A percentile compares a stretch with the other conserved stretches of the same genome.
phyloP scores from a whole-genome alignment of 495 filamentous ascomycete species.

The Hypoxylon fuscum region DNA sequence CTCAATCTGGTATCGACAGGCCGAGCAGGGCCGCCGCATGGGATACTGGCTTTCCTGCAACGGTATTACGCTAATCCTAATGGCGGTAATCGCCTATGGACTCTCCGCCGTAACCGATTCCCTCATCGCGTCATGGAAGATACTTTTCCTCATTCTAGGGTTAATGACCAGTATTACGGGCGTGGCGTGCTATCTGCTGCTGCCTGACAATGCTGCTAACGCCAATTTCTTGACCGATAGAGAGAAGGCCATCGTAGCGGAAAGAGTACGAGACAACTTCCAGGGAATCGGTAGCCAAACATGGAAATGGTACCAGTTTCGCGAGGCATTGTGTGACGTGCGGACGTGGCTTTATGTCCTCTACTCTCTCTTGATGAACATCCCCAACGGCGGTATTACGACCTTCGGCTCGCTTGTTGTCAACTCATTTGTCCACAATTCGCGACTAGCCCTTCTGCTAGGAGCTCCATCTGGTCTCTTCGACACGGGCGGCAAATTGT shows the following conservation, averaged over 20 bases:
- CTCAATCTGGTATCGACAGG: slow-evolving; percentile 68
- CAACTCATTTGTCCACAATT: neutral
- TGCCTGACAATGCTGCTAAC: slow-evolving; percentile 26
- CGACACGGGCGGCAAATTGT: neutral
- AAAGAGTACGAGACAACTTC: slow-evolving; percentile 9
- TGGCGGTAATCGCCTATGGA: neutral
- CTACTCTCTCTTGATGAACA: slow-evolving; percentile 49
- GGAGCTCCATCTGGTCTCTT: neutral
- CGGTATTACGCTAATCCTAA: neutral
- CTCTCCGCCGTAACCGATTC: slow-evolving; percentile 1
- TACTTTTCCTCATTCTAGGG: slow-evolving; percentile 50
- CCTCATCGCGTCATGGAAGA: slow-evolving; percentile 9
- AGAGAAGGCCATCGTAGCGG: slow-evolving; percentile 7
- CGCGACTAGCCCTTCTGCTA: neutral
- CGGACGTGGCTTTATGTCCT: slow-evolving; percentile 49
- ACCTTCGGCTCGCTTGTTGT: slow-evolving; percentile 52
- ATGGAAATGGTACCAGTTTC: slow-evolving; percentile 48
- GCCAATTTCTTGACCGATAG: slow-evolving; percentile 2
- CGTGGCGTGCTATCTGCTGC: slow-evolving; percentile 35
- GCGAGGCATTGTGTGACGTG: slow-evolving; percentile 50
- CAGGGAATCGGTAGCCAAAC: slow-evolving; percentile 16
- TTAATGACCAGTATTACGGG: slow-evolving; percentile 50
- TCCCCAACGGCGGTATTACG: slow-evolving; percentile 56
- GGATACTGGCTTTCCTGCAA: neutral
- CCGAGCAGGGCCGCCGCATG: slow-evolving; percentile 54